phyloP scores from a whole-genome alignment of 2,329 filamentous ascomycete genomes.

The Diaporthe australafricana region DNA sequence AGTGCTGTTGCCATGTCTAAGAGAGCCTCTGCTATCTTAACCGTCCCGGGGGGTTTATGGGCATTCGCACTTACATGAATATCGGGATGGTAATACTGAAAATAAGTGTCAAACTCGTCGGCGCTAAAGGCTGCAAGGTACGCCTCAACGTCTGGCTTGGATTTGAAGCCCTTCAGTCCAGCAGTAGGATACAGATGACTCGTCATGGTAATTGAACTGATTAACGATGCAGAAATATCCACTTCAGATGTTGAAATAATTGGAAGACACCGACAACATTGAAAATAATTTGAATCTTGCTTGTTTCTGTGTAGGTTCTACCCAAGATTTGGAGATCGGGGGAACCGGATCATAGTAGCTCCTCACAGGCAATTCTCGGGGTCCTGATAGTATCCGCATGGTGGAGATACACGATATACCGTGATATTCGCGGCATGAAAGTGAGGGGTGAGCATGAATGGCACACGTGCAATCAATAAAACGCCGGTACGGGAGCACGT shows the following conservation, averaged over 20 bases:
- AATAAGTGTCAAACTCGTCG: neutral
- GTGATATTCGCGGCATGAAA: neutral
- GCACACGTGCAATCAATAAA: neutral
- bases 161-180: slow-evolving; percentile 7
- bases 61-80: neutral
- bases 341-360: neutral
- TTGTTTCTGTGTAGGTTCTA: neutral
- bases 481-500: neutral
- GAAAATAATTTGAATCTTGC: neutral
- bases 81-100: slow-evolving; percentile 18
- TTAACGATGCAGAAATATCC: neutral
- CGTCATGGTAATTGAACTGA: neutral
- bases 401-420: neutral
- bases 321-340: neutral
- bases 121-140: slow-evolving; percentile 12
- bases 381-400: neutral
- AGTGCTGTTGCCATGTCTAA: neutral
- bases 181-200: neutral
- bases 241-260: neutral
- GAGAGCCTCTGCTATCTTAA: neutral
- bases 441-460: slow-evolving; percentile 7
- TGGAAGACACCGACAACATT: neutral
- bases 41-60: neutral
- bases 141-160: slow-evolving; percentile 6
- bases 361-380: neutral